Evolutionary conservation across 352 stramenopile species (phyloP).

Genomic region (Globisporangium cystogenes): DNA sequence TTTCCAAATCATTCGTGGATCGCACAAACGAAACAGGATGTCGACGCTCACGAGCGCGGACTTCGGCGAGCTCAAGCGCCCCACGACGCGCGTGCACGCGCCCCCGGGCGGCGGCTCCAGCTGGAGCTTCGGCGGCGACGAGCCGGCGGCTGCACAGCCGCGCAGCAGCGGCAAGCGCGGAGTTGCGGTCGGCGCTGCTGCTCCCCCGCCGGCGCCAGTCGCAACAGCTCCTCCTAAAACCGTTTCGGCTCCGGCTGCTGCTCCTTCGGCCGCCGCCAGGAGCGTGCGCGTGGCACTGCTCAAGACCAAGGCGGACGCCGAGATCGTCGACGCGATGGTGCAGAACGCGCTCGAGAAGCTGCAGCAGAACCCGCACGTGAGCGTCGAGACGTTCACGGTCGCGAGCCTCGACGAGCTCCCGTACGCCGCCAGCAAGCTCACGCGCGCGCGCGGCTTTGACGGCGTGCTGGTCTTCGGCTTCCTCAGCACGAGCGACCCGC

Average conservation of each 20-base stretch:
- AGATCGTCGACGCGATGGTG: constrained; percentile 62
- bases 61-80: constrained; percentile 79
- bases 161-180: constrained; percentile 12
- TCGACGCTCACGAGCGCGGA: constrained; percentile 81
- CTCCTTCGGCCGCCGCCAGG: constrained; percentile 9
- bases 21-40: too few species aligned
- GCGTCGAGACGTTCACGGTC: constrained; percentile 63
- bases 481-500: constrained; percentile 54
- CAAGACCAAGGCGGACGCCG: constrained; percentile 70
- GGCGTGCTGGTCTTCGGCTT: constrained; percentile 76
- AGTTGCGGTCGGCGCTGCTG: constrained; percentile 6
- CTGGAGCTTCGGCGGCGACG: constrained; percentile 63
- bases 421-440: constrained; percentile 82
- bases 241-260: constrained; percentile 16
- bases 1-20: too few species aligned
- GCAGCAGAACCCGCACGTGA: constrained; percentile 24
- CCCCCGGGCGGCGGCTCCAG: constrained; percentile 73
- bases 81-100: constrained; percentile 76
- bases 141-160: constrained; percentile 14
- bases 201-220: too few species aligned
- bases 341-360: constrained; percentile 61
- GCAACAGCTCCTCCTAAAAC: too few species aligned
- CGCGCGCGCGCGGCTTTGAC: constrained; percentile 59
- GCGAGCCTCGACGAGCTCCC: constrained; percentile 64
- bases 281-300: constrained; percentile 53